Percentiles rank a stretch among this genome's conserved stretches.
phyloP scores from a whole-genome alignment of 2,329 filamentous ascomycete species.

The Penicillium sp. region DNA sequence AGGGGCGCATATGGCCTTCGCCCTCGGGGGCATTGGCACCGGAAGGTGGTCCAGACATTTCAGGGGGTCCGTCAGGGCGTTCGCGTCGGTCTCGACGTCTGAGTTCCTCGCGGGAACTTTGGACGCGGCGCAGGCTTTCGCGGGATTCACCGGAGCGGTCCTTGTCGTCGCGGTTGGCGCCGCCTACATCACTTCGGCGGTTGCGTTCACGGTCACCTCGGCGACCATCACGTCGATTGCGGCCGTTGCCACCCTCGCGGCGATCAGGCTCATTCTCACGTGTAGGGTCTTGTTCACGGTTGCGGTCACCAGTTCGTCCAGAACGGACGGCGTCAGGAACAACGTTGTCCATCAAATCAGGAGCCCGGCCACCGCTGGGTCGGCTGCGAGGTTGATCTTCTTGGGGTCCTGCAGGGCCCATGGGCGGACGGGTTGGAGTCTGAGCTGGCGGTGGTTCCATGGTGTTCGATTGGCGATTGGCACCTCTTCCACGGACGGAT shows the following conservation, averaged over 20 bases:
- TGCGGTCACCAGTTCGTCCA: conserved; percentile 29
- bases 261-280: conserved; percentile 35
- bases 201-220: conserved; percentile 36
- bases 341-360: conserved; percentile 37
- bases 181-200: conserved; percentile 34
- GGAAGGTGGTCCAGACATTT: conserved; percentile 16
- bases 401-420: conserved; percentile 30
- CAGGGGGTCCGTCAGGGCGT: conserved; percentile 33
- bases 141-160: conserved; percentile 30
- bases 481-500: conserved; percentile 43
- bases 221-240: conserved; percentile 39
- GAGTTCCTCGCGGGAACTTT: conserved; percentile 36
- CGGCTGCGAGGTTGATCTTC: conserved; percentile 33
- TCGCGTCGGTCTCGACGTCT: conserved; percentile 39
- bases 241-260: conserved; percentile 29
- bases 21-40: conserved; percentile 23
- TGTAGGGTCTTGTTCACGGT: conserved; percentile 21
- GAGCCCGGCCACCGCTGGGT: conserved; percentile 29
- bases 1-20: conserved; percentile 37
- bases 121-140: conserved; percentile 34
- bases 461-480: conserved; percentile 35
- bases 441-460: conserved; percentile 36
- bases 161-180: conserved; percentile 23
- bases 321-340: conserved; percentile 34
- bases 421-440: conserved; percentile 31